Evolutionary conservation across 192 early-diverging fungal genomes (phyloP), one percentile per base, ranked within the genome.

Genomic region (Podila epigama): DNA sequence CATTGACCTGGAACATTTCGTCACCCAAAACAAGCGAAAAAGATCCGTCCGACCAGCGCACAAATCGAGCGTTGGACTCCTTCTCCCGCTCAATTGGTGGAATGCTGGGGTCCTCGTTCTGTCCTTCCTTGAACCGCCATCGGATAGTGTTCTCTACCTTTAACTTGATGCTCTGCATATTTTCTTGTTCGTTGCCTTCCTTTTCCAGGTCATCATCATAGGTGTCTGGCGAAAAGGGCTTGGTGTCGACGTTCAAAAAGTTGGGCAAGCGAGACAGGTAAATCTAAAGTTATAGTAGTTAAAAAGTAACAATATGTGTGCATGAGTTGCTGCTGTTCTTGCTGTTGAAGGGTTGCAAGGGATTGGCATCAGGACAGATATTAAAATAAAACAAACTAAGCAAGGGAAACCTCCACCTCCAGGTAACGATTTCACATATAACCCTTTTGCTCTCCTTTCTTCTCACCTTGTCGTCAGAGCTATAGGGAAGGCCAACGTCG

Each of bases 41-140:
- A 35, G 85, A 72, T 29, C 88, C 90, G 70, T 96, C 92, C 13
- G 87, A 89, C 94, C 94, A 94, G 35, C 86, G 79, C 8, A 96
- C 86, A 54, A 96, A 67, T 4, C 89, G 88, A 2, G 92, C 86
- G 70, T 94, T 93, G 22, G 91, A 92, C 63, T 93, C 89, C 66
- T 89, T 88, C 44, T 60, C 78, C 66, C 70, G 70, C 29, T 83
- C 69, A 5, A 66, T 56, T 1, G 68, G 54, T 34, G 58, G 53
- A 15, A 59, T 79, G 41, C 81, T 77, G 29, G 63, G 62, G 16
- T 75, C 80, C 32, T 85, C 79, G 6, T 31, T 28, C 36, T 77
- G 66, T 34, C 73, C 73, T 7, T 77, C 56, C 73, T 68, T 77
- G 51, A 77, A 77, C 33, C 94, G 82, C 94, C 94, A 95, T 22